Conservation (phyloP, 768 basidiomycete genomes). For the Rhizopogon vesiculosus region DNA sequence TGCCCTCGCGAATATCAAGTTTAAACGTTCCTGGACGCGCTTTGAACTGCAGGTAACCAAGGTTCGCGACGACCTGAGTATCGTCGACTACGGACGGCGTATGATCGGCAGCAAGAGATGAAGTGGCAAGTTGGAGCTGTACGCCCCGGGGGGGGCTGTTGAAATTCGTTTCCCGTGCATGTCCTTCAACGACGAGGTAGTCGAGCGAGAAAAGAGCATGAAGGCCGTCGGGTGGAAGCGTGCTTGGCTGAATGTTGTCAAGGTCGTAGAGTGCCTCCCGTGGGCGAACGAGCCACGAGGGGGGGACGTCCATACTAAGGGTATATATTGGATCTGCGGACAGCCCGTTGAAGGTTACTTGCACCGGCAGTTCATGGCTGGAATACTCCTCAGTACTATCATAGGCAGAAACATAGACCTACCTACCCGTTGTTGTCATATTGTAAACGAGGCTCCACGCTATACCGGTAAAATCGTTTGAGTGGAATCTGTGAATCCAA, state of each 20-base stretch:
- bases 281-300: constrained; percentile 92
- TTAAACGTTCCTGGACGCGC: constrained; percentile 85
- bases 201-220: constrained; percentile 85
- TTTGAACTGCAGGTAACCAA: constrained; percentile 96
- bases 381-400: background rate
- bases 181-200: constrained; percentile 90
- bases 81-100: constrained; percentile 56
- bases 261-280: constrained; percentile 86
- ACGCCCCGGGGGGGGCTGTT: constrained; percentile 81
- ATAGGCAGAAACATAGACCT: background rate
- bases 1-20: constrained; percentile 77
- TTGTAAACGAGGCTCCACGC: constrained; percentile 45
- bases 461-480: constrained; percentile 90
- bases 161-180: constrained; percentile 70
- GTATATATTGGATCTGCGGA: constrained; percentile 90
- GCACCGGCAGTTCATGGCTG: constrained; percentile 56
- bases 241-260: constrained; percentile 87
- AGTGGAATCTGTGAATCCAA: constrained; percentile 61
- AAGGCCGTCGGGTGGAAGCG: constrained; percentile 57
- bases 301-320: constrained; percentile 86
- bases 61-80: constrained; percentile 89
- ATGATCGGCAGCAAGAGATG: constrained; percentile 32
- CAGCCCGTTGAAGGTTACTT: constrained; percentile 63
- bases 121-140: constrained; percentile 73
- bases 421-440: constrained; percentile 71